Evolutionary conservation across 2,329 filamentous ascomycete genomes (phyloP).

Genomic region (Ceratocystis albifundus): DNA sequence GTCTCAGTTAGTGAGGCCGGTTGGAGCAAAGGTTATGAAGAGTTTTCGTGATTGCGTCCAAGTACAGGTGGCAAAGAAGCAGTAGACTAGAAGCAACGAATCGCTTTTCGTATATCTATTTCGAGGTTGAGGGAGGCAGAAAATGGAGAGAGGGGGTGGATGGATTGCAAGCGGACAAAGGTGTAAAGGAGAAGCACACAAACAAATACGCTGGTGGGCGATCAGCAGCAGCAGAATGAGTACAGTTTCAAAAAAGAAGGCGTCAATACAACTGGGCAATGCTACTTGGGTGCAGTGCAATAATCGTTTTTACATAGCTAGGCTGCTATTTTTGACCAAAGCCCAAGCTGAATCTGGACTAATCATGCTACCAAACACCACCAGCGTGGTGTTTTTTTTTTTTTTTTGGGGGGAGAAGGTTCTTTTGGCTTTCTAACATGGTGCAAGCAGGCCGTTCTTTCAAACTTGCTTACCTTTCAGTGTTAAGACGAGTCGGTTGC

Average conservation of each 20-base stretch:
- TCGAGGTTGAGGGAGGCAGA: background rate
- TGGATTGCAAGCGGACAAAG: background rate
- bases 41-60: constrained; percentile 28
- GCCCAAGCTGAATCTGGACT: background rate
- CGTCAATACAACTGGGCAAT: background rate
- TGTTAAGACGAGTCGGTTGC: constrained; percentile 29
- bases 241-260: background rate
- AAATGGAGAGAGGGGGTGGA: background rate
- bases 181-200: background rate
- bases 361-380: constrained; percentile 1
- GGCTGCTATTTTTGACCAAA: constrained; percentile 1
- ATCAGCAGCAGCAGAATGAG: background rate
- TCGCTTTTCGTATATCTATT: background rate
- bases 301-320: background rate
- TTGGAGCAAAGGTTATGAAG: background rate
- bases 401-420: too few relatives aligned
- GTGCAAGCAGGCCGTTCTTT: too few relatives aligned
- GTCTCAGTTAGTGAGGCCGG: constrained; percentile 1
- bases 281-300: background rate
- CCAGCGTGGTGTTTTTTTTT: background rate
- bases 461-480: constrained; percentile 29
- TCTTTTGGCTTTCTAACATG: background rate
- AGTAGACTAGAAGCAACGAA: background rate
- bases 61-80: background rate
- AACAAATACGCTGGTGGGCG: background rate